phyloP scores from a whole-genome alignment of 2,329 filamentous ascomycete genomes.

The Calonectria montana region DNA sequence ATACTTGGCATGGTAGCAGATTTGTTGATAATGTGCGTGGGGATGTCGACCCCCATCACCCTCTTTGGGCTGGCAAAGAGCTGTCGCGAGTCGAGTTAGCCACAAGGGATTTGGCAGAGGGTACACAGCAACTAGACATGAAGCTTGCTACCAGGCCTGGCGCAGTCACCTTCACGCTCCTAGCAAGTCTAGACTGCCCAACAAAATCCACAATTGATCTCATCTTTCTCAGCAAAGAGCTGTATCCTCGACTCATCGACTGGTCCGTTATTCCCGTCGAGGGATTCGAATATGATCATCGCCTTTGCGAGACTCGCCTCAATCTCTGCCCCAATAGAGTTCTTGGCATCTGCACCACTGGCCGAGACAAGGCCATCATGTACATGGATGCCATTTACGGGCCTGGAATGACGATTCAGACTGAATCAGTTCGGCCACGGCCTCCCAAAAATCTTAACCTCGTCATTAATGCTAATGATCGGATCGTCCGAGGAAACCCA shows the following conservation, averaged over 20 bases:
- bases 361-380: background rate
- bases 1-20: no score
- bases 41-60: background rate
- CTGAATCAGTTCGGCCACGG: background rate
- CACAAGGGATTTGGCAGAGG: background rate
- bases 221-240: background rate
- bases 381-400: background rate
- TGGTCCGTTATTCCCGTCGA: background rate
- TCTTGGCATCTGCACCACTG: background rate
- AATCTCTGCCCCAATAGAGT: background rate
- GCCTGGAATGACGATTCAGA: background rate
- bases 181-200: background rate
- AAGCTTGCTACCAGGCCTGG: background rate
- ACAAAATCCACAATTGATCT: background rate
- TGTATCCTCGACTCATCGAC: background rate
- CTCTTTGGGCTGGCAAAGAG: background rate
- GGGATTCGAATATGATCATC: background rate
- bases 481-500: background rate
- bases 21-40: background rate
- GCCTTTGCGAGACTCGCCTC: background rate
- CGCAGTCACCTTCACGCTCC: background rate
- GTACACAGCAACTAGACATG: background rate
- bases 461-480: background rate
- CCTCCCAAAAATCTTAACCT: background rate
- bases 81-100: background rate